Percentiles rank a stretch among this genome's conserved stretches.
These are phyloP conservation scores for Cystobasidium onofrii DNA, from an alignment of 768 basidiomycete species.

Conservation along the genomic window DNA sequence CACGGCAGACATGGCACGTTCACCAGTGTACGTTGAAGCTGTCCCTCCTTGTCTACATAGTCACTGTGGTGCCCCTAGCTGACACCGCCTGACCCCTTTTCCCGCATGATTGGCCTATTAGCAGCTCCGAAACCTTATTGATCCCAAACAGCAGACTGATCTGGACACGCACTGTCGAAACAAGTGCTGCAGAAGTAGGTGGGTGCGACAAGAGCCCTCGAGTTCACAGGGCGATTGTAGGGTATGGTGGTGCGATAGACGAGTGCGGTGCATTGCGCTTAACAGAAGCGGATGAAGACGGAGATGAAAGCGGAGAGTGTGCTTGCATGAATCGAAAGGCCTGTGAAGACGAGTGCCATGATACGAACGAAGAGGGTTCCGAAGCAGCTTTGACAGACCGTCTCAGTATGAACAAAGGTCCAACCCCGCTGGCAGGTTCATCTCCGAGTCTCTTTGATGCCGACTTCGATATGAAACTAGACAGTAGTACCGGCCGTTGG, in stretches of 20 bases:
- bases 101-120: neutral
- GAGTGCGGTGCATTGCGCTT: constrained; percentile 10
- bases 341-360: neutral
- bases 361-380: too few relatives aligned
- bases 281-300: neutral
- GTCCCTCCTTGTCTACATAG: neutral
- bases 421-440: neutral
- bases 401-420: too few relatives aligned
- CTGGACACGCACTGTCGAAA: neutral
- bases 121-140: neutral
- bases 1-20: too few relatives aligned
- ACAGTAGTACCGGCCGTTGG: neutral
- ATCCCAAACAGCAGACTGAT: neutral
- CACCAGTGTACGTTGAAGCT: too few relatives aligned
- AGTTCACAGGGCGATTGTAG: neutral
- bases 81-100: constrained; percentile 11
- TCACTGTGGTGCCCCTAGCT: neutral
- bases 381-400: too few relatives aligned
- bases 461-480: neutral
- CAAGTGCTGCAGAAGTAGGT: neutral
- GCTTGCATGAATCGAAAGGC: neutral
- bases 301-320: neutral
- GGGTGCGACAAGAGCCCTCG: neutral
- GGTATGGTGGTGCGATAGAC: neutral
- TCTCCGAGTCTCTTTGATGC: neutral